phyloP scores from a whole-genome alignment of 2,329 filamentous ascomycete species.

The Hypoxylon sp. region DNA sequence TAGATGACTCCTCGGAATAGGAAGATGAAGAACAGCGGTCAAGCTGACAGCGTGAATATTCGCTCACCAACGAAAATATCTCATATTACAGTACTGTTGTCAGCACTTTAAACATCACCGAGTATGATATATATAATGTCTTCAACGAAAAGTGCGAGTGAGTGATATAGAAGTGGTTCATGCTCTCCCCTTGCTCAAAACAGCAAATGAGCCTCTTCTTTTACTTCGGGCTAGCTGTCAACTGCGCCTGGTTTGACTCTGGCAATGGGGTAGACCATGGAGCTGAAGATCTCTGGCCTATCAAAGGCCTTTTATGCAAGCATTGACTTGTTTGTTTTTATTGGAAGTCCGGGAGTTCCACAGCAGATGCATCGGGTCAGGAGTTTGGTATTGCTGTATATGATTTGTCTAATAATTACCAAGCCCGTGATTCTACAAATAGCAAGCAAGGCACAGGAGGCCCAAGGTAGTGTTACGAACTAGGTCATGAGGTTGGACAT shows the following conservation, averaged over 20 bases:
- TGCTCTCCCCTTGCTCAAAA: neutral
- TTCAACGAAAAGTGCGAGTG: neutral
- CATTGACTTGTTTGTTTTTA: constrained; percentile 3
- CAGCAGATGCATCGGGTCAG: constrained; percentile 13
- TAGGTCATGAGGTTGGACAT: constrained; percentile 12
- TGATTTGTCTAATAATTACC: constrained; percentile 11
- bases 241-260: neutral
- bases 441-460: neutral
- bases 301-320: neutral
- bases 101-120: neutral
- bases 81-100: neutral
- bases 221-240: neutral
- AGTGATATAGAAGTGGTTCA: neutral
- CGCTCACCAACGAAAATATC: neutral
- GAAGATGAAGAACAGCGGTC: neutral
- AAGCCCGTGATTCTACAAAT: constrained; percentile 3
- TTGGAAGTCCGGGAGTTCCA: constrained; percentile 11
- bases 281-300: constrained; percentile 8
- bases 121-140: neutral
- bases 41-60: neutral
- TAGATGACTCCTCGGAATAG: neutral
- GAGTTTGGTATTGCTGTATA: constrained; percentile 8
- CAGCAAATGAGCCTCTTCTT: constrained; percentile 5
- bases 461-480: neutral
- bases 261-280: constrained; percentile 1